These are phyloP conservation scores for Sporothrix pseudoabietina DNA, from an alignment of 2,329 filamentous ascomycete genomes.

Conservation along the genomic window DNA sequence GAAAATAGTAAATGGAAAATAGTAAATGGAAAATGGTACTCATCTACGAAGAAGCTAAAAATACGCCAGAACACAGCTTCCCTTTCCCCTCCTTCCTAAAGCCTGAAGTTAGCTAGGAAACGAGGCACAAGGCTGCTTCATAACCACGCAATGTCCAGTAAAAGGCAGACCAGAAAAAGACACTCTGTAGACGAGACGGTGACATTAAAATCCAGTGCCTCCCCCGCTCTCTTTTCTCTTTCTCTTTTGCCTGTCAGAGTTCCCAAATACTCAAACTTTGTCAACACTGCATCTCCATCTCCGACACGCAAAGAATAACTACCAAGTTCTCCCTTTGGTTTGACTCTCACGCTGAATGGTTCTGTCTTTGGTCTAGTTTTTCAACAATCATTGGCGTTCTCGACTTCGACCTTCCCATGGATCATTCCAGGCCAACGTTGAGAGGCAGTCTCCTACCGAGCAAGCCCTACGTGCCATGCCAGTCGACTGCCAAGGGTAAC, in stretches of 20 bases:
- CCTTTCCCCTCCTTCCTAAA: not conserved
- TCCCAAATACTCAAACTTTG: not conserved
- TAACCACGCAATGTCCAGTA: not conserved
- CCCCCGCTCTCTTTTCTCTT: not conserved
- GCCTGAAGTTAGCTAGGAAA: not conserved
- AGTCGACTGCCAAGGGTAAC: not conserved
- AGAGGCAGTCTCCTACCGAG: not conserved
- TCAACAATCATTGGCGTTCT: not conserved
- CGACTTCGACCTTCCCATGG: not conserved
- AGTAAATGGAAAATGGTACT: not conserved
- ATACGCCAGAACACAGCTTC: not conserved
- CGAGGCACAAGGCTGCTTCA: not conserved
- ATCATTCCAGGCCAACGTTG: not conserved
- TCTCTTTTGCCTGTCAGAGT: not conserved
- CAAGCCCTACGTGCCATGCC: not conserved
- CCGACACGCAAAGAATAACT: not conserved
- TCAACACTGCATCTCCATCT: slow-evolving; percentile 11
- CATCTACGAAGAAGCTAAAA: not conserved
- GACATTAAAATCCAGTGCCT: not conserved
- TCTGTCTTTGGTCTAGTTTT: not conserved
- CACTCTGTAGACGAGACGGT: not conserved
- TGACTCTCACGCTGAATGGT: not conserved
- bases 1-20: not conserved
- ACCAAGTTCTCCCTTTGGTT: slow-evolving; percentile 1
- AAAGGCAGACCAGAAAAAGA: slow-evolving; percentile 1